Base-by-base conservation (phyloP, 2,329 filamentous ascomycete genomes). In the Aspergillus sp. region DNA sequence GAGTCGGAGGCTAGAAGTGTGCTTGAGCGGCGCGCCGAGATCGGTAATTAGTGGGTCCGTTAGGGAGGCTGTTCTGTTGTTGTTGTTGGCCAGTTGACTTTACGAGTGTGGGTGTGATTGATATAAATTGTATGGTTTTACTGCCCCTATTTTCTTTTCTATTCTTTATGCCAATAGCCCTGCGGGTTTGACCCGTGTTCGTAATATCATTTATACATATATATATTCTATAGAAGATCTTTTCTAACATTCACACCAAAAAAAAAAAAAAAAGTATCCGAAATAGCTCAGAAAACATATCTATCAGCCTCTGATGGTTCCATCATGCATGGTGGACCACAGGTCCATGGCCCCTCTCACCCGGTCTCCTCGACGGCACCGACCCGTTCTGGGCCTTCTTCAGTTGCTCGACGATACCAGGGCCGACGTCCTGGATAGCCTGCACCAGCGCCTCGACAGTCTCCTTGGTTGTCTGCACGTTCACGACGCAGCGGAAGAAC, bases 401-500 rank as follows among this genome's bases (percentile, higher is more conserved):
- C 58, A 77, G 59, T 14, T 56, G 57, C 32, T 72, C 64, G 3
- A 76, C 64, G 39, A 77, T 67, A 11, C 54, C 66, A 14, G 74
- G 73, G 0, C 77, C 79, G 58, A 77, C 71, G 63, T 82, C 80
- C 63, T 82, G 81, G 69, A 90, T 82, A 4, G 84, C 85, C 64
- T 78, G 79, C 2, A 90, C 77, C 60, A 91, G 74, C n/a, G 81
- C 82, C 65, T 88, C 85, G 31, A 89, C 75, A 1, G 87, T 90
- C 63, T 82, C 84, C 66, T 68, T 82, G 61, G 76, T 80, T 42
- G 87, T 90, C 57, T 81, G 80, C 2, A 84, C 80, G 77, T 89
- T 89, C 3, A 90, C 85, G 20, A 91, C 88, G 11, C 87, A 88
- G 49, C 88, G 78, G 69, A 91, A 89, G 67, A 90, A 90, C 68